Percentiles rank a stretch among this genome's conserved stretches.
Conservation (phyloP, 1,139 yeast genomes). For the Ashbya aceris region DNA sequence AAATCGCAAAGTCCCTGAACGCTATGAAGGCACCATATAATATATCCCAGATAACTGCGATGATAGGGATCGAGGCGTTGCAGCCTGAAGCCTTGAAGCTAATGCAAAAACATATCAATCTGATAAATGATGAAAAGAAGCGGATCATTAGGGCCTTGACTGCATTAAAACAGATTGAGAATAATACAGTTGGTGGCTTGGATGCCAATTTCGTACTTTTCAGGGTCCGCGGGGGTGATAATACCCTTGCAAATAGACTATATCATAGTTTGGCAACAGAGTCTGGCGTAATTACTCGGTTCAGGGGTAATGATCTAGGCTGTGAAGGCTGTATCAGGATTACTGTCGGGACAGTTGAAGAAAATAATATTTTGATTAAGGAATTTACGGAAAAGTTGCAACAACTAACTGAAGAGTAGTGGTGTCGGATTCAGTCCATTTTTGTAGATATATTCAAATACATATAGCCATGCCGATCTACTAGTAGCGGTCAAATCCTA, state of each 20-base stretch:
- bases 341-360: conserved; percentile 75
- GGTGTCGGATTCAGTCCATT: background rate
- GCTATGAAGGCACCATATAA: conserved; percentile 95
- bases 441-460: background rate
- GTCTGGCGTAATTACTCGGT: conserved; percentile 76
- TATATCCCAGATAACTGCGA: conserved; percentile 73
- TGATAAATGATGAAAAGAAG: conserved; percentile 47
- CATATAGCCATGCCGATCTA: conserved; percentile 3
- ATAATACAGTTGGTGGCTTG: conserved; percentile 72
- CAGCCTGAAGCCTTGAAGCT: conserved; percentile 43
- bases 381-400: conserved; percentile 38
- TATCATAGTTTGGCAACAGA: conserved; percentile 64
- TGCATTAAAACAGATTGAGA: conserved; percentile 47
- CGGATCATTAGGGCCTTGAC: conserved; percentile 45
- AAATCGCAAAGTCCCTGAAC: conserved; percentile 60
- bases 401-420: conserved; percentile 6
- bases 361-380: conserved; percentile 49
- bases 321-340: conserved; percentile 82
- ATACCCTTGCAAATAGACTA: conserved; percentile 55
- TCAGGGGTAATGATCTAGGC: conserved; percentile 81
- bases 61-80: conserved; percentile 68
- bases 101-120: conserved; percentile 49
- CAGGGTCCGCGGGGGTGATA: conserved; percentile 54
- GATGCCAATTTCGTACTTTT: conserved; percentile 80
- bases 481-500: conserved; percentile 11